Percentiles rank a stretch among this genome's conserved stretches.
These are phyloP conservation scores for Talaromyces sp. DNA, from an alignment of 2,329 filamentous ascomycete species.

Conservation along the genomic window DNA sequence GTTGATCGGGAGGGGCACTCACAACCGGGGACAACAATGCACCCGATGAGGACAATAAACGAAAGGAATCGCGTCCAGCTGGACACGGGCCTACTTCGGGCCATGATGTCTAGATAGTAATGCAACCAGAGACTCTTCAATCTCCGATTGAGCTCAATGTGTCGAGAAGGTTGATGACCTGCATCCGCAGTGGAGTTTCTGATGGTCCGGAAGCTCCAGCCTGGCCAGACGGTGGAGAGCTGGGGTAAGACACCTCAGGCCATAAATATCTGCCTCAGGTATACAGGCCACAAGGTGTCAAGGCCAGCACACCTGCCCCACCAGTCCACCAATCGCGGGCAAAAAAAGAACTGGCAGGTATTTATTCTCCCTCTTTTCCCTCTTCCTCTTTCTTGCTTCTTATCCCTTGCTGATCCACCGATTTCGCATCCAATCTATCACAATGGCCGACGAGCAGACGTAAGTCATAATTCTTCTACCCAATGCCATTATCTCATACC, in stretches of 20 bases:
- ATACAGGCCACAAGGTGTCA: background rate
- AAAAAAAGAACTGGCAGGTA: conserved; percentile 47
- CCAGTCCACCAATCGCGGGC: conserved; percentile 18
- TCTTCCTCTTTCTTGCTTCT: conserved; percentile 19
- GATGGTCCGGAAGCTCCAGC: conserved; percentile 32
- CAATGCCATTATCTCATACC: conserved; percentile 18
- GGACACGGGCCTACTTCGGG: conserved; percentile 55
- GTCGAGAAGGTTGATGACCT: conserved; percentile 29
- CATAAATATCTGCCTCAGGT: conserved; percentile 3
- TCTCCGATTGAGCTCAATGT: conserved; percentile 28
- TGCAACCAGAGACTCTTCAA: conserved; percentile 39
- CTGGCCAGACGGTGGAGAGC: conserved; percentile 38
- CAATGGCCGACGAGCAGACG: conserved; percentile 85
- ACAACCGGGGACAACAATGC: conserved; percentile 68
- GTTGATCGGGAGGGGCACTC: conserved; percentile 33
- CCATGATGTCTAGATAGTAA: conserved; percentile 48
- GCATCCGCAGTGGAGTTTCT: conserved; percentile 28
- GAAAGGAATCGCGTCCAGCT: conserved; percentile 68
- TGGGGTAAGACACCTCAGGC: conserved; percentile 33
- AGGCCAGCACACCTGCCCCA: conserved; percentile 25
- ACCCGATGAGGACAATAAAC: conserved; percentile 61
- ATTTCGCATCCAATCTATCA: conserved; percentile 43
- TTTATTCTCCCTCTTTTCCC: conserved; percentile 25
- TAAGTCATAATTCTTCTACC: conserved; percentile 53
- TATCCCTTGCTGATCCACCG: conserved; percentile 25